Evolutionary conservation across 2,329 filamentous ascomycete species (phyloP).

Genomic region (Fusarium austroafricanum): DNA sequence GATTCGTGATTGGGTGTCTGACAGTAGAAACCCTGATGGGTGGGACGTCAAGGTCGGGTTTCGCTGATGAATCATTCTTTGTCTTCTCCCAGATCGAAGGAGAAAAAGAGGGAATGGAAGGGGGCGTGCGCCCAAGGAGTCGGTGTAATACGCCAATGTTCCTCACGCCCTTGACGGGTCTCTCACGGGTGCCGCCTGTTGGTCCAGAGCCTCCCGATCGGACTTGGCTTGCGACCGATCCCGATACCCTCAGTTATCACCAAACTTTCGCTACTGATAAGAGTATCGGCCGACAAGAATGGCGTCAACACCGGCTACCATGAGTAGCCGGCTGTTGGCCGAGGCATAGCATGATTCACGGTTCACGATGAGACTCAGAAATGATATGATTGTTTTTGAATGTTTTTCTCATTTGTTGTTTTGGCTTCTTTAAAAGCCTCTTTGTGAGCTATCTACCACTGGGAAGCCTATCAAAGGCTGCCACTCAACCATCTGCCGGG

Average conservation of each 20-base stretch:
- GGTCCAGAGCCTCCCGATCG: slow-evolving; percentile 33
- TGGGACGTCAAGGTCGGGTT: slow-evolving; percentile 33
- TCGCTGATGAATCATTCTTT: slow-evolving; percentile 40
- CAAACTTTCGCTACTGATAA: slow-evolving; percentile 38
- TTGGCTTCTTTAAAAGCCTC: slow-evolving; percentile 12
- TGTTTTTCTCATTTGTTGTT: slow-evolving; percentile 38
- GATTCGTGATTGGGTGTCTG: slow-evolving; percentile 25
- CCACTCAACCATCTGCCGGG: slow-evolving; percentile 44
- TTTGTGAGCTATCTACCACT: slow-evolving; percentile 43
- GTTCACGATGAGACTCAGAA: slow-evolving; percentile 6
- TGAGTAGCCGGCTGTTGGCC: slow-evolving; percentile 24
- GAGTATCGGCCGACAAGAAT: slow-evolving; percentile 25
- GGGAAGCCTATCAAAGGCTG: slow-evolving; percentile 24
- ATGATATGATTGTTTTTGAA: slow-evolving; percentile 31
- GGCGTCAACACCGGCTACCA: slow-evolving; percentile 23
- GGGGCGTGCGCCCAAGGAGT: slow-evolving; percentile 13
- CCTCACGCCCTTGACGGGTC: slow-evolving; percentile 12
- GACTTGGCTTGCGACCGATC: slow-evolving; percentile 33
- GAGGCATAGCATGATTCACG: slow-evolving; percentile 15
- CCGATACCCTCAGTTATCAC: slow-evolving; percentile 32
- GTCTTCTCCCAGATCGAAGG: slow-evolving; percentile 20
- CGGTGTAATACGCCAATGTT: background rate
- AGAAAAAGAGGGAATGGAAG: background rate
- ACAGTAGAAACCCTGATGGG: slow-evolving; percentile 13
- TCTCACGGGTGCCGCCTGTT: slow-evolving; percentile 17